phyloP scores from a whole-genome alignment of 208 protist genomes.

The Lotmaria passim region DNA sequence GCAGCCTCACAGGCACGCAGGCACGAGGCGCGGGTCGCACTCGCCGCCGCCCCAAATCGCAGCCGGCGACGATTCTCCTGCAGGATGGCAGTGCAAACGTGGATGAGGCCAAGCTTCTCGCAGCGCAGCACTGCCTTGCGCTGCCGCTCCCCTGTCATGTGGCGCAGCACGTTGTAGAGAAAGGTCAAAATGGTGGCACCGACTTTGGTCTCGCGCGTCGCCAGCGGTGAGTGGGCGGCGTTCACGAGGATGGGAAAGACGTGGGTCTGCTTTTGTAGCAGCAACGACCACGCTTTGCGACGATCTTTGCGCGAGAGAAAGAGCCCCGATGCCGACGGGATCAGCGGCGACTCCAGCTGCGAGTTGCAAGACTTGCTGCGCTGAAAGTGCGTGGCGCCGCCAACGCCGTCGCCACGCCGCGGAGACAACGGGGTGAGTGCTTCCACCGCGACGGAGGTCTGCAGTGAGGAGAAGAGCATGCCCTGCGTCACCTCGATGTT shows the following conservation, averaged over 20 bases:
- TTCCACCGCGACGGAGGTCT: conserved; percentile 12
- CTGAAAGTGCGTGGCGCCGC: background rate
- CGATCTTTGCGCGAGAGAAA: conserved; percentile 32
- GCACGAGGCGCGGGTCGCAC: conserved; percentile 4
- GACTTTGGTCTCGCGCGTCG: conserved; percentile 39
- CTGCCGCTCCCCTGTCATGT: conserved; percentile 41
- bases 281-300: conserved; percentile 50
- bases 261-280: conserved; percentile 64
- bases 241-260: conserved; percentile 57
- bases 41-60: conserved; percentile 9
- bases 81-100: conserved; percentile 45
- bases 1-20: conserved; percentile 45
- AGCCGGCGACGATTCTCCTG: conserved; percentile 33
- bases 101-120: conserved; percentile 51
- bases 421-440: conserved; percentile 5
- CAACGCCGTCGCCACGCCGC: conserved; percentile 5
- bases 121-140: conserved; percentile 50
- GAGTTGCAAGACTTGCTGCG: conserved; percentile 29
- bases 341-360: background rate
- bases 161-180: conserved; percentile 74
- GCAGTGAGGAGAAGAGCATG: conserved; percentile 35
- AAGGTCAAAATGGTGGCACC: conserved; percentile 54
- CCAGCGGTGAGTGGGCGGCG: conserved; percentile 46
- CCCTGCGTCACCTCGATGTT: conserved; percentile 24
- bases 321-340: conserved; percentile 5